Percentiles rank a stretch among this genome's conserved stretches.
Evolutionary conservation across 768 basidiomycete species (phyloP).

Genomic region (Termitomyces sp.): DNA sequence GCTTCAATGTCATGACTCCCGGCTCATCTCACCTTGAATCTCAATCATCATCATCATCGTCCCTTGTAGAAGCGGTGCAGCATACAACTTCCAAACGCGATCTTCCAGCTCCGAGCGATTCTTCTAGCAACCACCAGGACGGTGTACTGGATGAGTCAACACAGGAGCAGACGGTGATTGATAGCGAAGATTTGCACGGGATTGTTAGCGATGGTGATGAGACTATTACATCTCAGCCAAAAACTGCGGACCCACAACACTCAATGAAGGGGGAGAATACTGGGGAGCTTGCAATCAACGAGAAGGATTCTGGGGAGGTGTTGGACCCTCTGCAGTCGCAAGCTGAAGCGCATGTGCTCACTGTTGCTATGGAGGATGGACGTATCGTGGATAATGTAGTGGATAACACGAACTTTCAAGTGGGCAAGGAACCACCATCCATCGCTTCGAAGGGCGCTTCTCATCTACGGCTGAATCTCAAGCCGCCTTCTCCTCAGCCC

Average conservation of each 20-base stretch:
- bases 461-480: slow-evolving; percentile 46
- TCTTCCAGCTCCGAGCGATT: background rate
- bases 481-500: slow-evolving; percentile 51
- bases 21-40: slow-evolving; percentile 5
- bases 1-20: slow-evolving; percentile 22
- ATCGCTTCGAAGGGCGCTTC: slow-evolving; percentile 28
- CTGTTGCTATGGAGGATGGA: slow-evolving; percentile 18
- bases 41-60: background rate
- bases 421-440: slow-evolving; percentile 23
- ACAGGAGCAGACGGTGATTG: slow-evolving; percentile 22
- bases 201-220: background rate
- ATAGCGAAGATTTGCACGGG: slow-evolving; percentile 10
- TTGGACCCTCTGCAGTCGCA: slow-evolving; percentile 7
- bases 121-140: background rate
- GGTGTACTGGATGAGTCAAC: slow-evolving; percentile 6
- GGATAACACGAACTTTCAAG: slow-evolving; percentile 18
- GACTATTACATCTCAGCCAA: background rate
- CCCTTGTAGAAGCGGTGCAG: background rate
- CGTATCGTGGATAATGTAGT: slow-evolving; percentile 22
- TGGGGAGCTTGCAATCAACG: background rate
- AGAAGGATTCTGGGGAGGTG: slow-evolving; percentile 2
- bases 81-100: background rate
- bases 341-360: slow-evolving; percentile 11
- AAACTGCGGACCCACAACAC: background rate
- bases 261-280: background rate